Conservation (phyloP, 805 yeast genomes). For the Candida chauliodis region DNA sequence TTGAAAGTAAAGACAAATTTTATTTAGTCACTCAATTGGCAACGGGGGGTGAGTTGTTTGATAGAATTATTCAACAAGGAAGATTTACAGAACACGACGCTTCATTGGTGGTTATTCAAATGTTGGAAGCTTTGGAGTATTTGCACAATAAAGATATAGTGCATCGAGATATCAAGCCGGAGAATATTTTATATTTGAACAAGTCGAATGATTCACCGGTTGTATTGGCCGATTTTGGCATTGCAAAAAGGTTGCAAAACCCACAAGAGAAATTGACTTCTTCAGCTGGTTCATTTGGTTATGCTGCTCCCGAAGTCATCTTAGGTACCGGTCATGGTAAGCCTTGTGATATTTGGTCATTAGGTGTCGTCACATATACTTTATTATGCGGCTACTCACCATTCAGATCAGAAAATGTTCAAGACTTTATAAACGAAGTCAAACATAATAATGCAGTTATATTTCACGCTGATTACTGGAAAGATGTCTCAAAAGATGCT, state of each 20-base stretch:
- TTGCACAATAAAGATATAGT: slow-evolving; percentile 92
- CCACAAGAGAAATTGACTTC: slow-evolving; percentile 74
- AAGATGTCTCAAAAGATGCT: slow-evolving; percentile 73
- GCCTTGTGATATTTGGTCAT: slow-evolving; percentile 98
- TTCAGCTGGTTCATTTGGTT: slow-evolving; percentile 94
- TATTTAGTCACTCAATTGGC: slow-evolving; percentile 95
- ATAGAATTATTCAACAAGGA: slow-evolving; percentile 95
- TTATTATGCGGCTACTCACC: slow-evolving; percentile 97
- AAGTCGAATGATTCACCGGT: slow-evolving; percentile 92
- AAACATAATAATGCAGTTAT: slow-evolving; percentile 68
- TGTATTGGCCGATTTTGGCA: slow-evolving; percentile 93
- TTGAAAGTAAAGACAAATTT: slow-evolving; percentile 94
- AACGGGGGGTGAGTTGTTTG: slow-evolving; percentile 96
- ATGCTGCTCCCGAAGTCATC: slow-evolving; percentile 96
- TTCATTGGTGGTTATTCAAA: slow-evolving; percentile 89
- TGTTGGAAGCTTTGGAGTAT: slow-evolving; percentile 89
- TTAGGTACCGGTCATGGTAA: slow-evolving; percentile 92
- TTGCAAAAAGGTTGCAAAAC: slow-evolving; percentile 87
- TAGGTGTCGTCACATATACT: slow-evolving; percentile 93
- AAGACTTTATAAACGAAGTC: slow-evolving; percentile 79
- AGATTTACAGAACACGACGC: slow-evolving; percentile 91
- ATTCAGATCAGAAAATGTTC: slow-evolving; percentile 78
- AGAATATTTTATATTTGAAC: slow-evolving; percentile 91
- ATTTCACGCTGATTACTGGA: slow-evolving; percentile 88
- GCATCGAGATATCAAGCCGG: slow-evolving; percentile 94